Evolutionary conservation across 1,139 yeast species (phyloP), one percentile per base, ranked within the genome.

Genomic region (Candida glucosophila): DNA sequence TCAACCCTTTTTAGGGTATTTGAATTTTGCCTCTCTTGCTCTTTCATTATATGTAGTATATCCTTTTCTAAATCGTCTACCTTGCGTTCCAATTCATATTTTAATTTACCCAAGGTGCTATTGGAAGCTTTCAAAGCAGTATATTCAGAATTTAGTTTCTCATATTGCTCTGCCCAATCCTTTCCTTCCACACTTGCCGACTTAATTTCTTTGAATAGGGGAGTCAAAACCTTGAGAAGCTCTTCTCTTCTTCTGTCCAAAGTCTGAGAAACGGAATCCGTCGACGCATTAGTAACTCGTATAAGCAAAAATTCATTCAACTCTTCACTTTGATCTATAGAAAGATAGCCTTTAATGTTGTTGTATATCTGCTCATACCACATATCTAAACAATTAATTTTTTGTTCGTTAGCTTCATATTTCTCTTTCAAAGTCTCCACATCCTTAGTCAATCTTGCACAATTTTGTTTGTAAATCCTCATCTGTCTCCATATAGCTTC

Each of bases 401-500:
- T 58, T 12, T 53, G 44, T 29, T 60, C 58, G 19, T 63, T 53
- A 4, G 51, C 41, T 12, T 52, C 46, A 35, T 56, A 62, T 29
- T 53, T 53, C 16, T 40, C 35, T 34, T 65, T 49, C 41, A 67
- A 41, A 25, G 41, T 37, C 16, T 44, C 34, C 22, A 67, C 43
- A 32, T 67, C 65, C 17, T 50, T 49, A 27, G 61, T 50, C 5
- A 77, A 45, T 12, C 17, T 61, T 41, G 17, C 52, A 57, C 20
- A 70, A 61, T 44, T 78, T 70, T 66, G 58, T 41, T 72, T 73
- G 44, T 80, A 82, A 13, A 61, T 57, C 29, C 67, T 68, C 72
- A 90, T 66, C 40, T 81, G 79, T 34, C 98, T 65, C 65, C 78
- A 83, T 17, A 90, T 73, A 20, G 97, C 97, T 47, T 90, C 96